Evolutionary conservation across 345 rosid genomes (phyloP).

Genomic region (Trapa incisa): DNA sequence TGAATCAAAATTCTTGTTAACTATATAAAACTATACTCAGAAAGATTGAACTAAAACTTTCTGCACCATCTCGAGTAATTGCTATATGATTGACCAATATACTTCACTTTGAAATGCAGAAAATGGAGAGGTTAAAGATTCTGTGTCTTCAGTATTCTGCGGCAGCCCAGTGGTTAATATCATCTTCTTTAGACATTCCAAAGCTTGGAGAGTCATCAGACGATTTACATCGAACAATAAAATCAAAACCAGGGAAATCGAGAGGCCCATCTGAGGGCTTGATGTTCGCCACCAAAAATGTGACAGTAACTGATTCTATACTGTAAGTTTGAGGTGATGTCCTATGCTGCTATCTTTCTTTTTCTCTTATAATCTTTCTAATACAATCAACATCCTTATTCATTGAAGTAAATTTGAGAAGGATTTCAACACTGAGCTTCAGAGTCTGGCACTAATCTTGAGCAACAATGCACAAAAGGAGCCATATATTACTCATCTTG

Average conservation of each 20-base stretch:
- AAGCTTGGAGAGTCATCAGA: conserved; percentile 28
- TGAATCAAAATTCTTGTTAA: neutral
- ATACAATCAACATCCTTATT: neutral
- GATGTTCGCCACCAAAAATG: conserved; percentile 31
- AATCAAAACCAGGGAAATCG: conserved; percentile 26
- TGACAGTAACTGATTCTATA: conserved; percentile 59
- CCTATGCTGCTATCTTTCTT: neutral
- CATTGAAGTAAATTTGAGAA: conserved; percentile 66
- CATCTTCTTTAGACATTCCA: conserved; percentile 60
- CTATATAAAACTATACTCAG: neutral
- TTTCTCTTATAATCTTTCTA: conserved; percentile 6
- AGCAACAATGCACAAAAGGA: conserved; percentile 79
- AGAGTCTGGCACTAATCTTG: conserved; percentile 70
- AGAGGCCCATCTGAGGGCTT: conserved; percentile 28
- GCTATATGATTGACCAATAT: neutral
- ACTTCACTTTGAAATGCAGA: conserved; percentile 34
- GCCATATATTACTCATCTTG: conserved; percentile 92
- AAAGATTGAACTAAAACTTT: neutral
- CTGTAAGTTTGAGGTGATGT: conserved; percentile 43
- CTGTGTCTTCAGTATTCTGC: conserved; percentile 83
- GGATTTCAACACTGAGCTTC: conserved; percentile 77
- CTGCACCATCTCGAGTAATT: neutral
- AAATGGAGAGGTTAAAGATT: conserved; percentile 78
- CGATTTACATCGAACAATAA: conserved; percentile 13
- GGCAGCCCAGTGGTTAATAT: conserved; percentile 90